These are phyloP conservation scores for Tephrocybe sp. DNA, from an alignment of 768 basidiomycete species.

Conservation along the genomic window DNA sequence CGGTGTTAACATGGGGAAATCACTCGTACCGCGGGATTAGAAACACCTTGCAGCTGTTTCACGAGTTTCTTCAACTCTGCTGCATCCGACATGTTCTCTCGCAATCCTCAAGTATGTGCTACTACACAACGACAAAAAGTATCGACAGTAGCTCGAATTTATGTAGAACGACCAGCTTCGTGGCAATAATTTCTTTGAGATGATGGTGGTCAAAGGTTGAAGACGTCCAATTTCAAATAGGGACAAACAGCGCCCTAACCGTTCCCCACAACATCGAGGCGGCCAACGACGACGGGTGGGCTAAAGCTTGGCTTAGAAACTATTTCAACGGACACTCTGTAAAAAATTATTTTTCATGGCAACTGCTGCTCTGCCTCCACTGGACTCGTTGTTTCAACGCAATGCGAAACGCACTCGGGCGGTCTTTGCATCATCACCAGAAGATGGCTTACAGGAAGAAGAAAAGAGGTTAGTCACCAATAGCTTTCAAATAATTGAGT, in stretches of 20 bases:
- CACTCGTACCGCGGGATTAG: conserved; percentile 54
- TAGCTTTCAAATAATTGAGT: background rate
- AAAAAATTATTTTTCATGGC: conserved; percentile 30
- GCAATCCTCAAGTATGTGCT: conserved; percentile 31
- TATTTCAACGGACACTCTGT: background rate
- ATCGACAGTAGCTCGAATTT: conserved; percentile 21
- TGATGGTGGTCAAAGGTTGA: conserved; percentile 20
- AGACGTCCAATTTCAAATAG: conserved; percentile 17
- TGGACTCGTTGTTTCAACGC: conserved; percentile 62
- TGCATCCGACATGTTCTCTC: conserved; percentile 45
- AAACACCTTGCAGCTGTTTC: conserved; percentile 71
- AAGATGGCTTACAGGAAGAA: conserved; percentile 62
- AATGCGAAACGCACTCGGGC: conserved; percentile 73
- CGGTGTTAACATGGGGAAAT: conserved; percentile 35
- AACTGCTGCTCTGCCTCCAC: conserved; percentile 57
- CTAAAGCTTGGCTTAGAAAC: no score
- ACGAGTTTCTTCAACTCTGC: conserved; percentile 78
- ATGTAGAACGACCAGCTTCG: conserved; percentile 16
- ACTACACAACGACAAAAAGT: conserved; percentile 28
- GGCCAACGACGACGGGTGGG: background rate
- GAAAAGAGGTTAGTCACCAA: conserved; percentile 62
- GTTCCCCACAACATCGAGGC: conserved; percentile 7
- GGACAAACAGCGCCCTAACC: conserved; percentile 21
- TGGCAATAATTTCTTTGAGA: conserved; percentile 14
- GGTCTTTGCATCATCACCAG: conserved; percentile 66